These are phyloP conservation scores for Pyrus hybrid DNA, from an alignment of 331 rosid genomes.

Conservation along the genomic window DNA sequence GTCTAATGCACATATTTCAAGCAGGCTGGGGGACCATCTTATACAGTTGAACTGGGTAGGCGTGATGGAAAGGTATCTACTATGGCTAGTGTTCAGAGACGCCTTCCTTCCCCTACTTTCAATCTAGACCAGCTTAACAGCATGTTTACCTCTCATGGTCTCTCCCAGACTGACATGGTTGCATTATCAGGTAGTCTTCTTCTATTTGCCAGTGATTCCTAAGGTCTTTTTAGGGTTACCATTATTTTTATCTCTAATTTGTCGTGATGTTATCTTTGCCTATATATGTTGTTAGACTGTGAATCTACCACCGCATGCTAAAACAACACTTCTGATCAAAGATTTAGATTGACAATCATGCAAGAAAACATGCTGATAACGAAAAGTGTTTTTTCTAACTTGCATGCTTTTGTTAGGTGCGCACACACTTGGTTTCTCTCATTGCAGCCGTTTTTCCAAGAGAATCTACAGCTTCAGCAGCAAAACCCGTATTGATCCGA, in stretches of 20 bases:
- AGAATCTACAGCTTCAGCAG: constrained; percentile 31
- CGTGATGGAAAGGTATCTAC: constrained; percentile 27
- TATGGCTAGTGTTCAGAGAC: constrained; percentile 22
- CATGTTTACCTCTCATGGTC: constrained; percentile 17
- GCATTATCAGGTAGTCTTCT: constrained; percentile 34
- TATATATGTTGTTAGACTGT: not conserved
- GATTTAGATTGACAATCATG: too few relatives aligned
- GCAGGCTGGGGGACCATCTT: constrained; percentile 33
- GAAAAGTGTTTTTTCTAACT: not conserved
- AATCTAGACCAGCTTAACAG: constrained; percentile 28
- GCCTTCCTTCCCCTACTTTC: constrained; percentile 24
- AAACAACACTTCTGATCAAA: not conserved
- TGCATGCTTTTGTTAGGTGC: constrained; percentile 16
- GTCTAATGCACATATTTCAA: not conserved
- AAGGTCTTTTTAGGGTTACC: not conserved
- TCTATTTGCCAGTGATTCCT: not conserved
- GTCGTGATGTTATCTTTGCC: too few relatives aligned
- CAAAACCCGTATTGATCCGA: constrained; percentile 11
- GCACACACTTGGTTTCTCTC: constrained; percentile 33
- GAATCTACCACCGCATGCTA: not conserved
- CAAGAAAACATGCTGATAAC: not conserved
- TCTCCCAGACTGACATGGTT: constrained; percentile 32
- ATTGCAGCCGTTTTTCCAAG: constrained; percentile 26
- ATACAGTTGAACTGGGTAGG: constrained; percentile 32
- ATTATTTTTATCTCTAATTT: not conserved